Percentiles rank a stretch among this genome's conserved stretches.
Evolutionary conservation across 2,329 filamentous ascomycete genomes (phyloP).

Genomic region (Diaporthe helianthi): DNA sequence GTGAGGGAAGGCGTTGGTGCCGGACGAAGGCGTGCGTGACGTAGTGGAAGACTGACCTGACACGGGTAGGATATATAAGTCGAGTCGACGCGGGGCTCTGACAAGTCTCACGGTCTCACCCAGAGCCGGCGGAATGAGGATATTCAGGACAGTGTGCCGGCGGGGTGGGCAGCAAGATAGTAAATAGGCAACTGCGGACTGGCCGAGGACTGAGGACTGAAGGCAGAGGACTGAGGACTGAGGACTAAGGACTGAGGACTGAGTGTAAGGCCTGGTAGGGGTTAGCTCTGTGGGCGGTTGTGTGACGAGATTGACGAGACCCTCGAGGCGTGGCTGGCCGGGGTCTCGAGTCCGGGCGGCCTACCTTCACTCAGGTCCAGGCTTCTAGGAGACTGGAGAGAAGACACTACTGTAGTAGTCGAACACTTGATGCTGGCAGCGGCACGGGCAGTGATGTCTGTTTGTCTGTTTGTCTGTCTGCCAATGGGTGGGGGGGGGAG

Average conservation of each 20-base stretch:
- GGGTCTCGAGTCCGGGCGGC: constrained; percentile 8
- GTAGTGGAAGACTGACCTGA: constrained; percentile 8
- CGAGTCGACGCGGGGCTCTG: constrained; percentile 7
- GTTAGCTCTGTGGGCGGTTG: constrained; percentile 5
- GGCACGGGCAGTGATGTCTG: not conserved
- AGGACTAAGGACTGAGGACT: not conserved
- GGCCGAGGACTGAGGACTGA: not conserved
- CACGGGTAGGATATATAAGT: not conserved
- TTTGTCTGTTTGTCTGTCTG: not conserved
- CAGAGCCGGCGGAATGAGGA: constrained; percentile 9
- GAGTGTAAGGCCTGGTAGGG: not conserved
- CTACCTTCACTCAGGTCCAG: constrained; percentile 5
- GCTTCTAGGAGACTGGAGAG: not conserved
- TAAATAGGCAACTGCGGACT: not conserved
- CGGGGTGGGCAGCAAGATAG: constrained; percentile 11
- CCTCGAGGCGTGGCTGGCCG: not conserved
- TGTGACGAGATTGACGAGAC: constrained; percentile 7
- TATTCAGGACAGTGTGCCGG: constrained; percentile 20
- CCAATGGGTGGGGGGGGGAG: not conserved
- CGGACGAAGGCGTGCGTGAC: not conserved
- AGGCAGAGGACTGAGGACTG: not conserved
- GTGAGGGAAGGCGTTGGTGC: not conserved
- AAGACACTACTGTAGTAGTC: too few species aligned
- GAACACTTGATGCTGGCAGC: not conserved
- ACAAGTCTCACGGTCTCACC: constrained; percentile 14